These are phyloP conservation scores for Colletotrichum sp. DNA, from an alignment of 2,329 filamentous ascomycete species.

Conservation along the genomic window DNA sequence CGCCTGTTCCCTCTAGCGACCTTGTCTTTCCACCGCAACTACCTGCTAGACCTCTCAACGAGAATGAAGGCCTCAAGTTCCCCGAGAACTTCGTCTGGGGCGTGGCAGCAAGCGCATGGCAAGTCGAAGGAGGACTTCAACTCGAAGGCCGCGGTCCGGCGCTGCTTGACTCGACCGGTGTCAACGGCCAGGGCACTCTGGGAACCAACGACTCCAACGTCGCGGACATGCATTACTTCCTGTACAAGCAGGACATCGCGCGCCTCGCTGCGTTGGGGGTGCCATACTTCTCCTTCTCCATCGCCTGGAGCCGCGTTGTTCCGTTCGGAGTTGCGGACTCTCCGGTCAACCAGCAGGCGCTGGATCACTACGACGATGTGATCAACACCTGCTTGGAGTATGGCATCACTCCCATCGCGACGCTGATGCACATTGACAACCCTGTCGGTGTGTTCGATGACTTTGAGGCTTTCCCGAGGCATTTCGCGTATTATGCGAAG, in stretches of 20 bases:
- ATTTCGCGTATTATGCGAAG: conserved; percentile 59
- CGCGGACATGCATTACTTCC: conserved; percentile 57
- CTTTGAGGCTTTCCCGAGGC: conserved; percentile 43
- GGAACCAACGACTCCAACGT: conserved; percentile 34
- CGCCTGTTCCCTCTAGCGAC: conserved; percentile 57
- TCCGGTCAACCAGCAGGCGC: conserved; percentile 54
- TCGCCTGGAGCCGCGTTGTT: conserved; percentile 57
- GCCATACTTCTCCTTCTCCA: conserved; percentile 56
- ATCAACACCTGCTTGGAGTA: conserved; percentile 54
- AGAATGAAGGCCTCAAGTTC: conserved; percentile 57
- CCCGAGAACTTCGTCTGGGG: conserved; percentile 52
- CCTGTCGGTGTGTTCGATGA: conserved; percentile 31
- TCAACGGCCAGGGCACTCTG: conserved; percentile 13
- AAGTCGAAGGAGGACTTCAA: conserved; percentile 51
- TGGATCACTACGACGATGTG: conserved; percentile 60
- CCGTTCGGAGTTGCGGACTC: conserved; percentile 55
- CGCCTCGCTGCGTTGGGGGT: conserved; percentile 56
- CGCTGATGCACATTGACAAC: conserved; percentile 53
- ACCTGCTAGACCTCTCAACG: conserved; percentile 54
- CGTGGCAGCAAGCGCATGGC: conserved; percentile 51
- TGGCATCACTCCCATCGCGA: conserved; percentile 53
- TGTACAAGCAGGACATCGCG: conserved; percentile 62
- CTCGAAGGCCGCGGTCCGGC: conserved; percentile 47
- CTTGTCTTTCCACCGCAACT: conserved; percentile 36
- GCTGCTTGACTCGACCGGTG: conserved; percentile 45